A percentile compares a stretch with the other conserved stretches of the same genome.
Evolutionary conservation across 2,329 filamentous ascomycete genomes (phyloP).

Genomic region (Neoarthrinium moseri): DNA sequence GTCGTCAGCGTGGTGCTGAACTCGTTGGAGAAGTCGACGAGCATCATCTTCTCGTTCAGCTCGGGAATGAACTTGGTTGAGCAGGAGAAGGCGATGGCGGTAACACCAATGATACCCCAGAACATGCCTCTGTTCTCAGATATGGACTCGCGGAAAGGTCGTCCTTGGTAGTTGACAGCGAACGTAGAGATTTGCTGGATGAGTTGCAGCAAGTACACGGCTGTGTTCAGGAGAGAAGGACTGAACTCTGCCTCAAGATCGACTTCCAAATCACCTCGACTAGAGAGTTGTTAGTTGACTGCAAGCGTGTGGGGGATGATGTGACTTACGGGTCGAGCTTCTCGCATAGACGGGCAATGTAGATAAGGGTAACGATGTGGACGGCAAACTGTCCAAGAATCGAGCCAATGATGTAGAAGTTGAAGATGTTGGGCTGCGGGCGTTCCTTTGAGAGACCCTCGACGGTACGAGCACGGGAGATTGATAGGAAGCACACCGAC

Average conservation of each 20-base stretch:
- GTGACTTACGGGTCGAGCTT: slow-evolving; percentile 74
- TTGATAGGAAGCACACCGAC: slow-evolving; percentile 98
- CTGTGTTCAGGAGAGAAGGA: slow-evolving; percentile 92
- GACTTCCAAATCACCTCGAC: slow-evolving; percentile 55
- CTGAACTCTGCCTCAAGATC: slow-evolving; percentile 94
- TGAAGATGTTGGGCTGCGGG: slow-evolving; percentile 98
- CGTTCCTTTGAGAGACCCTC: slow-evolving; percentile 95
- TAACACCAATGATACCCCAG: slow-evolving; percentile 89
- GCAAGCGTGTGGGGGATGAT: not conserved
- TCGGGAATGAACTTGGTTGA: slow-evolving; percentile 95
- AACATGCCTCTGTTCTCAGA: slow-evolving; percentile 98
- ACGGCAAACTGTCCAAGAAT: slow-evolving; percentile 96
- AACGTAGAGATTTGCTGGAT: slow-evolving; percentile 99
- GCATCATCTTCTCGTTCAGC: slow-evolving; percentile 87
- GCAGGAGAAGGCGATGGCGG: slow-evolving; percentile 87
- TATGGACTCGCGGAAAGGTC: slow-evolving; percentile 94
- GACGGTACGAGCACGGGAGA: slow-evolving; percentile 95
- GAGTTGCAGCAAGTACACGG: slow-evolving; percentile 93
- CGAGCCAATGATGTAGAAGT: slow-evolving; percentile 96
- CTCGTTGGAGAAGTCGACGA: slow-evolving; percentile 84
- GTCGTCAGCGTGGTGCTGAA: slow-evolving; percentile 86
- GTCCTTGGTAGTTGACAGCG: slow-evolving; percentile 98
- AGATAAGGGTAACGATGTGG: slow-evolving; percentile 91
- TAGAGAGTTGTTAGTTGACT: slow-evolving; percentile 29
- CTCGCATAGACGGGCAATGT: slow-evolving; percentile 88